A percentile compares a stretch with the other conserved stretches of the same genome.
Evolutionary conservation across 345 rosid species (phyloP).

Genomic region (Eucalyptus sp.): DNA sequence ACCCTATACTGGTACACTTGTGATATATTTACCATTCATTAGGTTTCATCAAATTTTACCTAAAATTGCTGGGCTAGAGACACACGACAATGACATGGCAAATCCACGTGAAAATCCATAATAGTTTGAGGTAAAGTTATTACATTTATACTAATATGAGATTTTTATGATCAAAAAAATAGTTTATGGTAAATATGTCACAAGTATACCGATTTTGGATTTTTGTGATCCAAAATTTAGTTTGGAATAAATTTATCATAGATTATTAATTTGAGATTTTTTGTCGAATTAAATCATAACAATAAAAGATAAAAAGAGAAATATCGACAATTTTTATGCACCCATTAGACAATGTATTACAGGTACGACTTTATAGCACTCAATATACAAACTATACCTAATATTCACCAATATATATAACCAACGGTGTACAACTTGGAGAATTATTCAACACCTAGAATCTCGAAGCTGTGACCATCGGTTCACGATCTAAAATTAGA

Average conservation of each 20-base stretch:
- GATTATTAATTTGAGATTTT: background rate
- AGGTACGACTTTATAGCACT: background rate
- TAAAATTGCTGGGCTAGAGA: background rate
- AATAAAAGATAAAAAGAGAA: background rate
- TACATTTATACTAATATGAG: background rate
- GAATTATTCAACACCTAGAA: background rate
- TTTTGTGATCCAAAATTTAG: too few relatives aligned
- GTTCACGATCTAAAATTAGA: background rate
- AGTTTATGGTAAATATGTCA: too few relatives aligned
- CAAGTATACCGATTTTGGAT: too few relatives aligned
- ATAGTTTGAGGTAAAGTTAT: too few relatives aligned
- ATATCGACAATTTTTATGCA: background rate
- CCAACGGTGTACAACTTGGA: background rate
- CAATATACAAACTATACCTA: background rate
- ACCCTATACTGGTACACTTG: fast-evolving
- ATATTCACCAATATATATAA: background rate
- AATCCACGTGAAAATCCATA: background rate
- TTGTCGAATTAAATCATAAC: background rate
- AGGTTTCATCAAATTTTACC: too few relatives aligned
- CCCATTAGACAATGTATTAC: background rate
- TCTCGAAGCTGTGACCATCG: background rate
- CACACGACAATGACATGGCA: background rate
- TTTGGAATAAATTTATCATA: too few relatives aligned
- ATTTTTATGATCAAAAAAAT: too few relatives aligned
- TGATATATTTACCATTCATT: background rate